Base-by-base conservation (phyloP, 2,329 filamentous ascomycete species). In the Fusarium sp. region DNA sequence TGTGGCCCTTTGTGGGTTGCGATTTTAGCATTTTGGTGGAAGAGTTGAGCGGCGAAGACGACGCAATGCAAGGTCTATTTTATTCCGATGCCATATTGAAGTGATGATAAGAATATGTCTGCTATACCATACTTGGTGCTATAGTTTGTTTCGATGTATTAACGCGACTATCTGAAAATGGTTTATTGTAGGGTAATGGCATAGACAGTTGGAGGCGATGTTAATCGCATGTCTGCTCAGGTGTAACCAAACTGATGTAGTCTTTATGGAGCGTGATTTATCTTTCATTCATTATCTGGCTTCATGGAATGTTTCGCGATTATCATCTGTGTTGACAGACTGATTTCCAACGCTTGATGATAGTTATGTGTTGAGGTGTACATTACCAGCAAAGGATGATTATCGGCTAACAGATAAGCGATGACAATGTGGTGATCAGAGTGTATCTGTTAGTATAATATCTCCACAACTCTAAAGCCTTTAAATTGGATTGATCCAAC, bases 81-180 rank as follows among this genome's bases (percentile, higher is more conserved):
- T 32, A 3, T 32, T 1, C 30, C 4, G 28, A 32, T 8, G 13
- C 3, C 30, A 8, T 7, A 12, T 14, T 16, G 1, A 16, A 32
- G 3, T 16, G 6, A 32, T 7, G 13, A 32, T 32, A 14, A 14
- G 13, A 32, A 32, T 8, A 8, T 13, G 7, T 32, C 30, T 4
- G 18, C 10, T 11, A 3, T 37, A 12, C 34, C 5, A 37, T 12
- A 10, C 5, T n/a, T 12, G 5, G 18, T 37, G 18, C 5, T 11
- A 18, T 18, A 37, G 10, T 11, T 37, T 37, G 18, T n/a, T 37
- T 37, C 0, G 7, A 10, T 11, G 3, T n/a, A 1, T 6, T 18
- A n/a, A n/a, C 5, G 3, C 34, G 5, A 37, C 18, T 37, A 1
- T 0, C 11, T 18, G 9, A 37, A 0, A 37, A 37, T n/a, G 5